A percentile compares a stretch with the other conserved stretches of the same genome.
phyloP scores from a whole-genome alignment of 2,329 filamentous ascomycete species.

The Penicillium sp. region DNA sequence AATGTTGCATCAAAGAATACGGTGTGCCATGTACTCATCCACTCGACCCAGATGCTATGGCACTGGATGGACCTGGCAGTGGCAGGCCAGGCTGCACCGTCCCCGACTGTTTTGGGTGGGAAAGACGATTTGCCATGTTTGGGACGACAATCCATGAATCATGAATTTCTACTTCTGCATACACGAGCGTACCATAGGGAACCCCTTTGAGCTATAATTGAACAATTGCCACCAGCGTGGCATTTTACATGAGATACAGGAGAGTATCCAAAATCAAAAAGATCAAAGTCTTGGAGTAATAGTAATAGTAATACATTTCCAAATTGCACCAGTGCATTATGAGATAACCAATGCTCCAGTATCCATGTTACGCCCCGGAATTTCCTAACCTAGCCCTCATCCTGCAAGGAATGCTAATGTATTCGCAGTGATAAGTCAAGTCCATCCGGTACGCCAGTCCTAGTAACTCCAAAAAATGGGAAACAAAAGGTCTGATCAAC shows the following conservation, averaged over 20 bases:
- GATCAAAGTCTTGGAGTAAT: background rate
- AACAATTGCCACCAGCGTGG: background rate
- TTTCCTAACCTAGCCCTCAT: slow-evolving; percentile 1
- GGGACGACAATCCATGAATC: slow-evolving; percentile 62
- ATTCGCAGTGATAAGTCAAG: background rate
- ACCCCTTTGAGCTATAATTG: background rate
- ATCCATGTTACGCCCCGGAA: background rate
- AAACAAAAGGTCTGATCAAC: background rate
- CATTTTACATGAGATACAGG: background rate
- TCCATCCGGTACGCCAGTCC: slow-evolving; percentile 6
- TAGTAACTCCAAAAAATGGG: background rate
- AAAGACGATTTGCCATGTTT: slow-evolving; percentile 69
- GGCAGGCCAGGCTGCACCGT: slow-evolving; percentile 43
- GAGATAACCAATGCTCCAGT: slow-evolving; percentile 2
- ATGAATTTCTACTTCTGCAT: slow-evolving; percentile 13
- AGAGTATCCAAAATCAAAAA: background rate
- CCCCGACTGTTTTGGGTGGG: slow-evolving; percentile 59
- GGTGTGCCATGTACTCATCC: slow-evolving; percentile 57
- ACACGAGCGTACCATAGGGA: background rate
- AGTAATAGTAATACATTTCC: slow-evolving; percentile 5
- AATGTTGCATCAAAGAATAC: slow-evolving; percentile 75
- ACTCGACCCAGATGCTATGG: slow-evolving; percentile 49
- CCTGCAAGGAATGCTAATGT: background rate
- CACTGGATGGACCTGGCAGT: slow-evolving; percentile 40
- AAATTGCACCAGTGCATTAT: slow-evolving; percentile 2